Evolutionary conservation across 164 flowering plant species (phyloP), one percentile per base, ranked within the genome.

Genomic region (Berberis thunbergii): DNA sequence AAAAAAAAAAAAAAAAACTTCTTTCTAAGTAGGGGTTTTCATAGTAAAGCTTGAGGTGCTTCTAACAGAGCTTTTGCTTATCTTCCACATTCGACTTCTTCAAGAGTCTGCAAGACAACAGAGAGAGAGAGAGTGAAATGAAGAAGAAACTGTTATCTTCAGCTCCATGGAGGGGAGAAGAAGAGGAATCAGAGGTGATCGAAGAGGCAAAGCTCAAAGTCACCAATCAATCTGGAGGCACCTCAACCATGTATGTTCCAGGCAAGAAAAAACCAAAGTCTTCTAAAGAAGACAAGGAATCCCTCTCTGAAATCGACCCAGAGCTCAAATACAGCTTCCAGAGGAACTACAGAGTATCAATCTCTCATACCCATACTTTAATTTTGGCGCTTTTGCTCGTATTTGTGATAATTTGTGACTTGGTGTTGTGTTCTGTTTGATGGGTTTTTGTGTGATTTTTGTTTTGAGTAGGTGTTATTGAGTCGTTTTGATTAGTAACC

Each of bases 291-390:
- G 77, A 67, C 26, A 83, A 78, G n/a, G 82, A 78, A 1, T 73
- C 80, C 2, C 76, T 75, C 44, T 39, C 75, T n/a, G 86, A 81
- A 58, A 83, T 94, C 53, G 98, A 94, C 70, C 93, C 95, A 1
- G 80, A 91, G 69, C 86, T 94, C 41, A 87, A 91, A 43, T 94
- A 88, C 78, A 86, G 88, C 80, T 94, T 91, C 75, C 95, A 87
- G 73, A 87, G 98, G 63, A 94, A 94, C 64, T 86, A 57, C 58
- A 84, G 85, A 90, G 98, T 59, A 41, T 65, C 26, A 26, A 26
- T 48, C 26, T 64, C 41, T 26, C 41, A 3, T 1, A 26, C 41
- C n/a, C 3, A 5, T 2, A 5, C 54, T 26, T 10, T 52, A 58
- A 4, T 61, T 10, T 38, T 26, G 26, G 26, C 26, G 26, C 26